Base-by-base conservation (phyloP, 2,329 filamentous ascomycete genomes). In the Colletotrichum falcatum region DNA sequence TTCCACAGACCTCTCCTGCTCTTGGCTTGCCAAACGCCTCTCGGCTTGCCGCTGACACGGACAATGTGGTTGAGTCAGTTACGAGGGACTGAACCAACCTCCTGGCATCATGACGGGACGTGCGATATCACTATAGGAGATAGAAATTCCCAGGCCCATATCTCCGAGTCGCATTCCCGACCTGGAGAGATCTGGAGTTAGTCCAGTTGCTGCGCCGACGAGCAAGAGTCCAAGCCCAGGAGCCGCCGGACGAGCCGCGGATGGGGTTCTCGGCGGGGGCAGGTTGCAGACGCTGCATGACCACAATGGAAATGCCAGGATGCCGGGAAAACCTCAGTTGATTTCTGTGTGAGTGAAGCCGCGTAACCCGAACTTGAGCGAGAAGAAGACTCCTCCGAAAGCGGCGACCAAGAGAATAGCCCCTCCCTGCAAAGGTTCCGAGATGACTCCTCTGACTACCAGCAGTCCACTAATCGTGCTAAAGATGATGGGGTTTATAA, bases 391-490 rank as follows among this genome's bases (percentile, higher is more conserved):
- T 64, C 78, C 66, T 66, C 76, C 75, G 16, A 76, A 68, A 12
- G 74, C 55, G 65, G 74, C 74, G 72, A 76, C 76, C 58, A 74
- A 74, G 61, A 78, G 33, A 59, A 79, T 77, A 54, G 72, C 67
- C 49, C 76, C 75, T 66, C 74, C 75, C 71, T 78, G 77, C 58
- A 77, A 71, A 61, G 75, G 76, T 71, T 75, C 74, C 65, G 72
- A 74, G 39, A 76, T 72, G 49, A 73, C 65, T 70, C 75, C 79
- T 73, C 76, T 74, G 55, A 76, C 64, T 35, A 78, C 75, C 68
- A 77, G 66, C 69, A 77, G 60, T 37, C 70, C 71, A 65, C 75
- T 78, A 39, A 75, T 72, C 49, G 71, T 71, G 54, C 71, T 74
- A 66, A 79, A 76, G 48, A 77, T 74, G 46, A 77, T 65, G 61